A percentile compares a stretch with the other conserved stretches of the same genome.
phyloP scores from a whole-genome alignment of 1,284 basidiomycete genomes.

The Pseudomicrostroma phylloplanum region DNA sequence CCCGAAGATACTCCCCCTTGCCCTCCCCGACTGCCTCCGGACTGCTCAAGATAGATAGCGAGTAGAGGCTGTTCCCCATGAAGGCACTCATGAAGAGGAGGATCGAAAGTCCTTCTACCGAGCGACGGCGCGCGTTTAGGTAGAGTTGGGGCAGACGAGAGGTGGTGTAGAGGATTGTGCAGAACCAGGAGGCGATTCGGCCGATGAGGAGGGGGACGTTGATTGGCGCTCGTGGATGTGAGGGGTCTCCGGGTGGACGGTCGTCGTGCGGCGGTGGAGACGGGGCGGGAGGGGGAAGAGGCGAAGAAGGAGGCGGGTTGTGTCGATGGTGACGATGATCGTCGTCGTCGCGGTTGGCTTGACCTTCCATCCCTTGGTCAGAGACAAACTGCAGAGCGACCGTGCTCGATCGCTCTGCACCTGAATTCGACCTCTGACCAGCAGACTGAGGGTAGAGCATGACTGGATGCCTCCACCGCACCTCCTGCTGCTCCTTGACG shows the following conservation, averaged over 20 bases:
- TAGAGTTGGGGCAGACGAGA: conserved; percentile 50
- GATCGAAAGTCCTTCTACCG: conserved; percentile 42
- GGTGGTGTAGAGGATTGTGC: conserved; percentile 48
- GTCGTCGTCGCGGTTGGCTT: too few species aligned
- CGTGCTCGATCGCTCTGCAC: too few species aligned
- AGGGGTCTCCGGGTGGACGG: neutral
- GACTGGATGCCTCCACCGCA: too few species aligned
- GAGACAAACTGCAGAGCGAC: too few species aligned
- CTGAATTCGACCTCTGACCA: too few species aligned
- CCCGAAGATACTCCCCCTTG: conserved; percentile 24
- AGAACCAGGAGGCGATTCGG: conserved; percentile 43
- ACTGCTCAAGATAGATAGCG: conserved; percentile 34
- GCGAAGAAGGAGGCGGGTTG: too few species aligned
- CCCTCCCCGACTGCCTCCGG: conserved; percentile 25
- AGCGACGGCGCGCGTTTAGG: conserved; percentile 40
- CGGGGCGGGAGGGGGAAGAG: too few species aligned
- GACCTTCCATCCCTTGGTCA: too few species aligned
- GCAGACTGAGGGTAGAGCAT: too few species aligned
- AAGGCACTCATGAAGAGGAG: conserved; percentile 47
- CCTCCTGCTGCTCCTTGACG: too few species aligned
- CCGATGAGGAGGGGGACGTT: conserved; percentile 24
- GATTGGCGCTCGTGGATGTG: neutral
- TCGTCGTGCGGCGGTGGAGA: too few species aligned
- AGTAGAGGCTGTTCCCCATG: conserved; percentile 41
- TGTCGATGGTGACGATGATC: too few species aligned